Evolutionary conservation across 129 eudicot species (phyloP).

Genomic region (Centella asiatica): DNA sequence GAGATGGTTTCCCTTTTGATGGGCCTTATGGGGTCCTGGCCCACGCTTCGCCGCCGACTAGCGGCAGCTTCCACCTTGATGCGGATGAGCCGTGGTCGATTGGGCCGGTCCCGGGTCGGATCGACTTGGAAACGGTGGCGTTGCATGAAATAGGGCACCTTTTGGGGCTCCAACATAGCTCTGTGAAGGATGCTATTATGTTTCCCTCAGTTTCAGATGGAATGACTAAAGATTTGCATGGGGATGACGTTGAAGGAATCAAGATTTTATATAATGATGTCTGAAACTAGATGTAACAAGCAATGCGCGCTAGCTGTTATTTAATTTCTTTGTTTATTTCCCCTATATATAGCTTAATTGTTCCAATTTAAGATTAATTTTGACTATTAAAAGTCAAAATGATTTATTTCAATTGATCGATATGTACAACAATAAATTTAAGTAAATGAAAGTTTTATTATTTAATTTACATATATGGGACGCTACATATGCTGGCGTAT

Average conservation of each 20-base stretch:
- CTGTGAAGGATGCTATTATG: constrained; percentile 13
- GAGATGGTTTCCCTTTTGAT: constrained; percentile 26
- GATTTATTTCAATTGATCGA: no score
- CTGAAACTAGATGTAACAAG: no score
- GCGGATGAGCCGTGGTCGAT: constrained; percentile 23
- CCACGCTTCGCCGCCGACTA: constrained; percentile 24
- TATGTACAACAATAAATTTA: no score
- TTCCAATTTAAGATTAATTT: no score
- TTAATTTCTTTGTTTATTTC: no score
- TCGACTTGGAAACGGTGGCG: constrained; percentile 22
- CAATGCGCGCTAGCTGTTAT: no score
- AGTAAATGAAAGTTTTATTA: no score
- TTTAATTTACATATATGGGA: no score
- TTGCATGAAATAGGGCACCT: constrained; percentile 34
- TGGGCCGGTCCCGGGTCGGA: constrained; percentile 2
- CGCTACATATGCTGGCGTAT: no score
- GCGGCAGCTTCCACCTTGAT: constrained; percentile 24
- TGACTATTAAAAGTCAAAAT: no score
- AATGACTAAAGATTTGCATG: constrained; percentile 12
- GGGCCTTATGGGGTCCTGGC: constrained; percentile 24
- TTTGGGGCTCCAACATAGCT: constrained; percentile 20
- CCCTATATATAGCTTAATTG: no score
- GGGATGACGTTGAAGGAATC: constrained; percentile 17
- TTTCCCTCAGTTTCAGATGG: background rate
- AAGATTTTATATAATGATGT: constrained; percentile 2